Percentiles rank a stretch among this genome's conserved stretches.
phyloP scores from a whole-genome alignment of 176 grass and related monocot genomes.

The Oryza rufipogon region DNA sequence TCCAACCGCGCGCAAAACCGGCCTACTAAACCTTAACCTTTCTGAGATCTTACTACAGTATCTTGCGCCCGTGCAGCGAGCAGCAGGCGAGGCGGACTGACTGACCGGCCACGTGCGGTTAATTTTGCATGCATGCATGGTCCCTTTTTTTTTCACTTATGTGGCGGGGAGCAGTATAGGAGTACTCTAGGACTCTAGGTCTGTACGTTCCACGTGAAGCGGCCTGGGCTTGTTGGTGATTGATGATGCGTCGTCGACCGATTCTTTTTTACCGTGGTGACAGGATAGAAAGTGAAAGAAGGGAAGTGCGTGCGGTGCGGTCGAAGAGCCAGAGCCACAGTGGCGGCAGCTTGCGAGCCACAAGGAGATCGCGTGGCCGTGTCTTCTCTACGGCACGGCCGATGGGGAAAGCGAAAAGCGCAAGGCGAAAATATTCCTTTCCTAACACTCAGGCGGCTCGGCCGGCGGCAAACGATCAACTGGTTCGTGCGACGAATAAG shows the following conservation, averaged over 20 bases:
- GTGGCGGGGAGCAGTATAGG: not conserved
- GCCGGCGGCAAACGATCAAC: not conserved
- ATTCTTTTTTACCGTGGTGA: not conserved
- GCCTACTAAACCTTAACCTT: no score
- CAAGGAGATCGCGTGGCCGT: not conserved
- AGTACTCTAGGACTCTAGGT: no score
- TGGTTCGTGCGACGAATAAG: not conserved
- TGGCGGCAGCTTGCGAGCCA: not conserved
- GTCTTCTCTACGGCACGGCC: not conserved
- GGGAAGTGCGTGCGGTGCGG: not conserved
- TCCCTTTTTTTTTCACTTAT: not conserved
- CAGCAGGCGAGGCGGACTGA: not conserved
- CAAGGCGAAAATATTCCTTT: not conserved
- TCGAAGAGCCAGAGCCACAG: not conserved
- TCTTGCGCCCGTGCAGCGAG: not conserved
- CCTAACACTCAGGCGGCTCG: not conserved
- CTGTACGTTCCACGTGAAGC: constrained; percentile 33
- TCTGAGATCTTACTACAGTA: not conserved
- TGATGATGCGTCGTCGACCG: not conserved
- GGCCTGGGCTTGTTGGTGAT: not conserved
- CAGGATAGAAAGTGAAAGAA: constrained; percentile 29
- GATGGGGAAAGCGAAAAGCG: not conserved
- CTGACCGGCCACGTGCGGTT: not conserved
- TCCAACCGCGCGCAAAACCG: no score
- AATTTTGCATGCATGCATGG: not conserved